Evolutionary conservation across 2,329 filamentous ascomycete genomes (phyloP), one percentile per base, ranked within the genome.

Genomic region (Calonectria naviculata): DNA sequence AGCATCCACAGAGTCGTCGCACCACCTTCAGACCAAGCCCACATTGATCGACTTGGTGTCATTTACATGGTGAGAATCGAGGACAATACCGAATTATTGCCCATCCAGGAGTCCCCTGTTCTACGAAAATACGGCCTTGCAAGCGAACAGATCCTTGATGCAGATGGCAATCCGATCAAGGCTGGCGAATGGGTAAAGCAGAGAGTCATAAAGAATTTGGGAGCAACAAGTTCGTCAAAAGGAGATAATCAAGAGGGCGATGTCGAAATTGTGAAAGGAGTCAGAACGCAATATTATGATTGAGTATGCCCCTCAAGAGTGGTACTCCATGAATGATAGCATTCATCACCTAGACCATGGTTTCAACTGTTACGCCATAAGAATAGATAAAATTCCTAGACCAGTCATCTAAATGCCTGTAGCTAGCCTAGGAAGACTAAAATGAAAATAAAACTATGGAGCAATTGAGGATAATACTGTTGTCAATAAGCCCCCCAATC

Each of bases 1-100:
- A 82, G 79, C 2, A 75, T 85, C 7, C 84, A 85, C 74, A 75
- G 83, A 10, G 61, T 64, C 15, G 38, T 58, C 42, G 58, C 58
- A 3, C 64, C 67, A 13, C 68, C 67, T 28, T 47, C 42, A 5
- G 67, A 71, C 6, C 70, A 71, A 17, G 61, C 52, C 5, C 52
- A 66, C 8, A 58, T 66, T 34, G n/a, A 54, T 24, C 28, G 49
- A 9, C 49, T 54, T 12, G 49, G 49, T 21, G 49, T 54, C 29
- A 54, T 54, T 12, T 54, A 54, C 29, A 54, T 54, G 49, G 49
- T 54, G 1, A 31, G 49, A 2, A 29, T 54, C 8, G 49, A 54
- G 12, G 49, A 54, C 21, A 29, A 54, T 19, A 54, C 49, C 19
- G 28, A 54, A 12, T 21, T 54, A 9, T 31, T 54, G 19, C 49